A percentile compares a stretch with the other conserved stretches of the same genome.
Conservation (phyloP, 176 grass and related monocot species). For the Aegilops tauschii region DNA sequence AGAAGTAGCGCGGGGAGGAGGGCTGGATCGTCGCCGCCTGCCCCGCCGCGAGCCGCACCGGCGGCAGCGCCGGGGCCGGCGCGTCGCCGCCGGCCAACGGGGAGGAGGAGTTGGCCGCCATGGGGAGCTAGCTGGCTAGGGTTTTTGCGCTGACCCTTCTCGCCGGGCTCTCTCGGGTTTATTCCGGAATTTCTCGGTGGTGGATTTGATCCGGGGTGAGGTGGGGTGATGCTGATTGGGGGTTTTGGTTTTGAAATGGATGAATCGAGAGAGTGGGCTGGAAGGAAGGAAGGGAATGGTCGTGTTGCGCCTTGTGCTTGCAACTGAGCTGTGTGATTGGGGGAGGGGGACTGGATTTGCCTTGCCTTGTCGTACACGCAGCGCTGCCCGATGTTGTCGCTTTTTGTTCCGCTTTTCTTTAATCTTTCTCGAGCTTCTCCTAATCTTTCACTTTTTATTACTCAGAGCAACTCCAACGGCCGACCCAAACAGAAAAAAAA, state of each 20-base stretch:
- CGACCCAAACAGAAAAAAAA: too few relatives aligned
- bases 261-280: not conserved
- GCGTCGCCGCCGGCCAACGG: constrained; percentile 17
- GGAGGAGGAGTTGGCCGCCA: constrained; percentile 44
- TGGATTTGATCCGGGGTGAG: not conserved
- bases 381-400: not conserved
- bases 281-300: too few relatives aligned
- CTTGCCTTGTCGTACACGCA: constrained; percentile 7
- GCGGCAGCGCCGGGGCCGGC: constrained; percentile 17
- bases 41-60: constrained; percentile 34
- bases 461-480: too few relatives aligned
- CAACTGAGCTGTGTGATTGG: not conserved
- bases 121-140: constrained; percentile 21
- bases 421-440: not conserved
- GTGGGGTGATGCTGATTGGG: constrained; percentile 1
- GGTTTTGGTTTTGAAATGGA: constrained; percentile 39
- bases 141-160: not conserved
- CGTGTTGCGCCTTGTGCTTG: not conserved
- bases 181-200: not conserved
- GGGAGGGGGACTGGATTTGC: not conserved
- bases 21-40: constrained; percentile 47
- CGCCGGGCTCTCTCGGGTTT: not conserved
- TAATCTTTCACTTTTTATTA: not conserved
- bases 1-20: constrained; percentile 59
- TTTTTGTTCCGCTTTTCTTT: not conserved